These are phyloP conservation scores for Rhodotorula taiwanensis DNA, from an alignment of 768 basidiomycete species.

Conservation along the genomic window DNA sequence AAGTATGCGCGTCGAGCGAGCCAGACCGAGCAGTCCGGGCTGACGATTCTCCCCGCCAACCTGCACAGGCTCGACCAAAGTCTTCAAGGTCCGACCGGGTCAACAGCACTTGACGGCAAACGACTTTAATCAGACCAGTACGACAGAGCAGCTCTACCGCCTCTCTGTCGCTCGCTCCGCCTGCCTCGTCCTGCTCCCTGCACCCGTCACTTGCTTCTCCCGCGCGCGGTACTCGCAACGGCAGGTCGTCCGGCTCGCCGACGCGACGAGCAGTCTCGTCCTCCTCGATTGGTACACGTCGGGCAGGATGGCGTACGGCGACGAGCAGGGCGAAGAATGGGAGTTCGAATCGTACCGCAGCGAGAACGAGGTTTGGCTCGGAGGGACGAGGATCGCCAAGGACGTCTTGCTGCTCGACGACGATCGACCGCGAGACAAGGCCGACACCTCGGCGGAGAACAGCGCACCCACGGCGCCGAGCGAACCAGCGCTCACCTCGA, in stretches of 20 bases:
- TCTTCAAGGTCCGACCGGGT: conserved; percentile 74
- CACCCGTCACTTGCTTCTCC: conserved; percentile 87
- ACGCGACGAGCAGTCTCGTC: conserved; percentile 55
- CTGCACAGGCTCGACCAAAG: conserved; percentile 75
- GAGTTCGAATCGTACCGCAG: conserved; percentile 76
- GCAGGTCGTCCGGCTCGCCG: conserved; percentile 66
- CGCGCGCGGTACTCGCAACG: conserved; percentile 72
- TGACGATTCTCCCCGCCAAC: background rate
- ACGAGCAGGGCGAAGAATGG: conserved; percentile 69
- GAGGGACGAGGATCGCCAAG: conserved; percentile 58
- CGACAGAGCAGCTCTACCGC: conserved; percentile 60
- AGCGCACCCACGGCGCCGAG: conserved; percentile 19
- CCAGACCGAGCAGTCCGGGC: no score
- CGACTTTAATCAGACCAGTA: background rate
- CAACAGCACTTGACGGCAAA: conserved; percentile 47
- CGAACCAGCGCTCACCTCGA: no score
- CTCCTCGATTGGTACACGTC: conserved; percentile 89
- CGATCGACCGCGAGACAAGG: background rate
- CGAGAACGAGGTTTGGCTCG: conserved; percentile 70
- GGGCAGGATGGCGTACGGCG: conserved; percentile 55
- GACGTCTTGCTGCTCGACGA: conserved; percentile 71
- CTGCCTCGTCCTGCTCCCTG: conserved; percentile 73
- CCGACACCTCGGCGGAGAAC: conserved; percentile 34
- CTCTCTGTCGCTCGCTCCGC: conserved; percentile 54
- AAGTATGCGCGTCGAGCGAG: no score